Evolutionary conservation across 257 asterid genomes (phyloP).

Genomic region (Jacaranda mimosifolia): DNA sequence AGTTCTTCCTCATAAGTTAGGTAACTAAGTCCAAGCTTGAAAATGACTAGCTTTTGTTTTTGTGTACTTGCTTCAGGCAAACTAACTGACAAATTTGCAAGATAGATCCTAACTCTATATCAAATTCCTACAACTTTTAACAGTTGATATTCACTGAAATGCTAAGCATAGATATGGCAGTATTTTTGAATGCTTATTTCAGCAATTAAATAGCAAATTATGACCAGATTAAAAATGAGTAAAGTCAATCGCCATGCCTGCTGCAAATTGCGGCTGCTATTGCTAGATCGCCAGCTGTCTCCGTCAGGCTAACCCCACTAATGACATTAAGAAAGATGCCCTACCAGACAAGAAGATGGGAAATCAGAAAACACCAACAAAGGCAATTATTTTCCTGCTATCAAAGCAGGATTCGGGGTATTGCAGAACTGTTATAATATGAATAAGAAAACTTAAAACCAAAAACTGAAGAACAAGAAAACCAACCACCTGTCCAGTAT

Average conservation of each 20-base stretch:
- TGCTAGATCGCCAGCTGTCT: constrained; percentile 96
- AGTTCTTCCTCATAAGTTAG: background rate
- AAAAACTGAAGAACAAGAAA: constrained; percentile 1
- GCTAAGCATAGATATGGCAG: constrained; percentile 21
- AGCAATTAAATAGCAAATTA: background rate
- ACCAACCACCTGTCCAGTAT: background rate
- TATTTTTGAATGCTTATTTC: constrained; percentile 2
- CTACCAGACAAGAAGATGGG: constrained; percentile 47
- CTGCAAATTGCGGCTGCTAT: constrained; percentile 98
- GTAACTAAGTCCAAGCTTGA: background rate
- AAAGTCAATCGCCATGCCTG: constrained; percentile 61
- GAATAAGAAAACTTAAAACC: background rate
- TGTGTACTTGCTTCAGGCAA: background rate
- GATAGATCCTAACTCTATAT: background rate
- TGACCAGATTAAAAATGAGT: background rate
- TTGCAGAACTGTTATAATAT: constrained; percentile 6
- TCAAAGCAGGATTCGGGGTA: constrained; percentile 9
- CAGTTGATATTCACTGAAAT: background rate
- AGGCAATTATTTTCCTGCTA: constrained; percentile 2
- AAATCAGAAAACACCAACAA: constrained; percentile 31
- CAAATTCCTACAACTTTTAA: background rate
- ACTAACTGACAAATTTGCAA: background rate
- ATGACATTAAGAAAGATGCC: constrained; percentile 82
- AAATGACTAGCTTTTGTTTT: background rate
- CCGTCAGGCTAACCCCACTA: constrained; percentile 71